Evolutionary conservation across 495 filamentous ascomycete species (phyloP), one percentile per base, ranked within the genome.

Genomic region (Neurospora sp.): DNA sequence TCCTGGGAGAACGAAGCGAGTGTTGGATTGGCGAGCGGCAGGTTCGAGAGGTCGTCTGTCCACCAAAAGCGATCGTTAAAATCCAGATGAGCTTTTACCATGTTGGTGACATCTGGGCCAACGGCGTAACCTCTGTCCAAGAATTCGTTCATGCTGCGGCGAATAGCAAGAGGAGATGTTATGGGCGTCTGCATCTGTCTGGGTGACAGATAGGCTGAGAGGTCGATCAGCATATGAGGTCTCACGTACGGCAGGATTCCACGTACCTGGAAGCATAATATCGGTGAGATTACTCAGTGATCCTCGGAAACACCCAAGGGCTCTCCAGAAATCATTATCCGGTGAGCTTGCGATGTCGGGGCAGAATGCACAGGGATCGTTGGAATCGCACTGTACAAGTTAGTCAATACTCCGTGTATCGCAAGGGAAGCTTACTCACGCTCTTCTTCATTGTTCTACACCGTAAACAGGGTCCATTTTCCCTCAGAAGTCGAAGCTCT

Each of bases 31-130:
- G 79, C 73, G 61, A 80, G 82, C n/a, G 83, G 83, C 12, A 83
- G 72, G 69, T 76, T 83, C 31, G 83, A 81, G 10, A 85, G 77
- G 71, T 86, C 84, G 68, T 86, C 84, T 20, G 84, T 85, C 84
- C 84, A 86, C 84, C 84, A 86, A 65, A 86, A 86, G 0, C 82
- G 82, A 53, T 86, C 85, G 42, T 85, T 80, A 59, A 84, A 86
- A 71, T 86, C 85, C n/a, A 85, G 68, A 48, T 81, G 74, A 7
- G 72, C 73, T 74, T 82, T 85, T 27, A 84, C 83, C 77, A 83
- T 77, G 39, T 79, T 77, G 6, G 78, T 77, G 69, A 80, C 80
- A 61, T 78, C 79, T 37, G 76, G 81, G 39, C 74, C 75, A 39
- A 86, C 73, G 11, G 81, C 69, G 70, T 84, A 86, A 0, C 78